These are phyloP conservation scores for Lachnellula subtilissima DNA, from an alignment of 2,329 filamentous ascomycete genomes.

Conservation along the genomic window DNA sequence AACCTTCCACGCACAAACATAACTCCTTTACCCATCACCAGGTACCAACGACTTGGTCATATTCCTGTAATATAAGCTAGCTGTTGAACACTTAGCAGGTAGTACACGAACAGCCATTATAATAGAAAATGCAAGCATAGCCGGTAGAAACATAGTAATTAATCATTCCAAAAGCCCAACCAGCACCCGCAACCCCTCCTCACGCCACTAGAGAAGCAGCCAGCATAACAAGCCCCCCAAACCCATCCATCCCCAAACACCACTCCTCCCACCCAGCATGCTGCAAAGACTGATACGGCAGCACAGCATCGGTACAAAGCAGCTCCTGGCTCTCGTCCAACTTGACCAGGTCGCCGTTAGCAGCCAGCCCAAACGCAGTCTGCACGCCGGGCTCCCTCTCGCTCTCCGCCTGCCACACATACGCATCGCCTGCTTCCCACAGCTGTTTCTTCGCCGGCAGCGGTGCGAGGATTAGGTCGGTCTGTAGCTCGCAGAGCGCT, in stretches of 20 bases:
- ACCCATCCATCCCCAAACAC: slow-evolving; percentile 42
- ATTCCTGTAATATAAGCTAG: too few relatives aligned
- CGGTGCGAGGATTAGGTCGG: slow-evolving; percentile 37
- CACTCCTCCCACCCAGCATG: slow-evolving; percentile 38
- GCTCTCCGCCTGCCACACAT: slow-evolving; percentile 33
- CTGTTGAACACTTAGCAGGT: too few relatives aligned
- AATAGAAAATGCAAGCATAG: too few relatives aligned
- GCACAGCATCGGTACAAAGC: slow-evolving; percentile 23
- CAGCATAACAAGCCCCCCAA: slow-evolving; percentile 42
- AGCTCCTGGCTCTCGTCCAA: slow-evolving; percentile 23
- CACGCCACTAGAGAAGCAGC: slow-evolving; percentile 34
- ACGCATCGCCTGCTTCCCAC: slow-evolving; percentile 39
- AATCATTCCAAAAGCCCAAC: too few relatives aligned
- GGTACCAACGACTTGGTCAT: too few relatives aligned
- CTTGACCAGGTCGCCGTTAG: slow-evolving; percentile 32
- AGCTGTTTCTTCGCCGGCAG: slow-evolving; percentile 39
- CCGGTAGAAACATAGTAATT: too few relatives aligned
- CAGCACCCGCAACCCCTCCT: background rate
- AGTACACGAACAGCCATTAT: too few relatives aligned
- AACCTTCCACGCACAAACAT: too few relatives aligned
- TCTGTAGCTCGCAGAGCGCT: slow-evolving; percentile 32
- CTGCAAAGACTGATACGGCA: slow-evolving; percentile 17
- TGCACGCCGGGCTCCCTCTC: slow-evolving; percentile 22
- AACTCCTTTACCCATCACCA: too few relatives aligned
- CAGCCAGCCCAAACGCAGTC: slow-evolving; percentile 29